Evolutionary conservation across 2,329 filamentous ascomycete genomes (phyloP), one percentile per base, ranked within the genome.

Genomic region (Delphinella strobiligena): DNA sequence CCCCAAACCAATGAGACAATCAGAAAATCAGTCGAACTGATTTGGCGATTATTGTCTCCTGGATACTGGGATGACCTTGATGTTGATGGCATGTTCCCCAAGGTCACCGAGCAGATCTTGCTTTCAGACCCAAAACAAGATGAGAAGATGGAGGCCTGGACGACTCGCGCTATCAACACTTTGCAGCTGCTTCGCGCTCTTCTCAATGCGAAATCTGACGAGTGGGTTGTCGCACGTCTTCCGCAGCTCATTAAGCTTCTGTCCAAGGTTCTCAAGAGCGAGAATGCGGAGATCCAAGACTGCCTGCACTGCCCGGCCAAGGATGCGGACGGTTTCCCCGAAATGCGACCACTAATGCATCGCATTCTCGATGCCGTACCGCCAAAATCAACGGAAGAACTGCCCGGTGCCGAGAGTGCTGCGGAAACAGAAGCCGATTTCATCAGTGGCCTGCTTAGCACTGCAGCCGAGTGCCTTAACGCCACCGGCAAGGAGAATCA

Each of bases 31-130:
- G 75, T 96, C 52, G 70, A 79, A 15, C 69, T 96, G 37, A 70
- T 98, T 15, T 76, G 83, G 49, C 87, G 91, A 51, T 72, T 98
- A 29, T 68, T 98, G 17, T 86, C 89, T 43, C 80, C 85, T 12
- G 78, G 81, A 29, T 87, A 88, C 54, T 98, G 91, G 93, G 82
- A 79, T 27, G 88, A 96, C 53, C 68, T 95, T 24, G 87, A 95
- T 36, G 72, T 96, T 15, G 89, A 96, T 52, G 42, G 54, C 16
- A 69, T 96, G 47, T 91, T 95, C 51, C 81, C 83, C 3, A 93
- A 91, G 52, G 81, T 89, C 41, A 91, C 87, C 0, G 88, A 95
- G 47, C 77, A 84, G 31, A 82, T 95, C 40, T 66, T 95, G 10
- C 78, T 81, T 2, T 80, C 82, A 37, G 91, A 96, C 8, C 63